Evolutionary conservation across 164 flowering plant genomes (phyloP).

Genomic region (Hamamelis virginiana): DNA sequence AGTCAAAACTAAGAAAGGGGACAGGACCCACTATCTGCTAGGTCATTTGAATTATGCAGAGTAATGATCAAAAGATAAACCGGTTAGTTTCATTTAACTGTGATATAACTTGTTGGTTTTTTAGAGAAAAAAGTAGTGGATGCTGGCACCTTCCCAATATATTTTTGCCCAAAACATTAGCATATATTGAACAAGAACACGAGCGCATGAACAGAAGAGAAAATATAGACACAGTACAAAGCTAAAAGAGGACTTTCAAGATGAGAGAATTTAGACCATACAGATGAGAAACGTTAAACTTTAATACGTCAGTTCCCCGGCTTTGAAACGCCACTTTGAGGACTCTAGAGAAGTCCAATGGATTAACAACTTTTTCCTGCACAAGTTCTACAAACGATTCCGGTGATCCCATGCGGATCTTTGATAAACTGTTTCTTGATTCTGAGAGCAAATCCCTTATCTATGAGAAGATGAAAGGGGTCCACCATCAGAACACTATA

Average conservation of each 20-base stretch:
- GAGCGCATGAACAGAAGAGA: neutral
- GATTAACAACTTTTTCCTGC: conserved; percentile 84
- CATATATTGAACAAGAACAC: neutral
- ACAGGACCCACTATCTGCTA: neutral
- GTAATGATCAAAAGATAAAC: neutral
- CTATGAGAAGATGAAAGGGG: conserved; percentile 35
- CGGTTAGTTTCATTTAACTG: neutral
- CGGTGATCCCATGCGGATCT: conserved; percentile 52
- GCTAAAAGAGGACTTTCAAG: neutral
- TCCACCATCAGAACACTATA: conserved; percentile 8
- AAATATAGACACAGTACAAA: neutral
- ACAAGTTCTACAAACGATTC: conserved; percentile 63
- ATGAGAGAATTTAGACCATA: conserved; percentile 37
- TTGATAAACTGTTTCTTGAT: conserved; percentile 41
- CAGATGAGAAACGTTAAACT: conserved; percentile 83
- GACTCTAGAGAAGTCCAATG: conserved; percentile 72
- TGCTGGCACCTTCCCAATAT: neutral
- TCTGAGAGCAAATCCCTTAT: conserved; percentile 73
- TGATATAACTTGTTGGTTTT: neutral
- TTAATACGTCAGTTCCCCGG: conserved; percentile 56
- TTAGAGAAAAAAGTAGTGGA: neutral
- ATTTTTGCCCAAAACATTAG: neutral
- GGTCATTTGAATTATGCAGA: neutral
- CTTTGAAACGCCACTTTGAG: conserved; percentile 63
- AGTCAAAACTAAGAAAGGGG: neutral